Base-by-base conservation (phyloP, 2,329 filamentous ascomycete genomes). In the Coniochaeta pulveracea region DNA sequence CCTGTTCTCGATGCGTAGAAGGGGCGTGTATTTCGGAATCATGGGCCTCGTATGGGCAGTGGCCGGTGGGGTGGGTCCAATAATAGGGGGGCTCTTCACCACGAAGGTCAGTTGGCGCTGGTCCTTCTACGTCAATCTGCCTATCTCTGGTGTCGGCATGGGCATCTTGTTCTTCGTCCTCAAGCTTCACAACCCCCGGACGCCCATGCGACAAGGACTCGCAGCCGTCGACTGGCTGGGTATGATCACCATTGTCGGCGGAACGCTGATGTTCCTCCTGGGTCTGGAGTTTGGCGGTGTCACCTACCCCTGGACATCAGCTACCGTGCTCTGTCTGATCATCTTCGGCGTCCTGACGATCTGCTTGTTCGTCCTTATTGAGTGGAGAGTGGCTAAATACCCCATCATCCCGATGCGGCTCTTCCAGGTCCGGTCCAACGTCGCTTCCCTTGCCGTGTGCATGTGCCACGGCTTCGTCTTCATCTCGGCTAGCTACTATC, bases 281-380 rank as follows among this genome's bases (percentile, higher is more conserved):
- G 80, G 76, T 3, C 64, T 86, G 15, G 73, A 83, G 42, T 75
- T 79, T 34, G 81, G 80, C 10, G 80, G 80, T 12, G 66, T 73
- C 15, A 61, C 62, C 2, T 59, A 67, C 35, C 72, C 76, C 0
- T 82, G 77, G 77, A 51, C 54, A 37, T 80, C 75, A 0, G 57
- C 72, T 0, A 66, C 63, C 2, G 72, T 82, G 10, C 55, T 82
- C 30, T 76, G 72, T 47, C 61, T 81, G 19, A 55, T 82, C 36
- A 57, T 80, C 31, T 75, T 80, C 44, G 74, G 75, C 23, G 41
- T 60, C 24, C 41, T 69, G 9, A 58, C 65, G 2, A 56, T 69
- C 4, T 50, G 39, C 9, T 26, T 69, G 11, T 69, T 85, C 46
- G 48, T 80, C 26, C 54, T 74, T 40, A 70, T 71, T 42, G 80